A percentile compares a stretch with the other conserved stretches of the same genome.
Evolutionary conservation across 1,284 basidiomycete species (phyloP).

Genomic region (Malassezia psittaci): DNA sequence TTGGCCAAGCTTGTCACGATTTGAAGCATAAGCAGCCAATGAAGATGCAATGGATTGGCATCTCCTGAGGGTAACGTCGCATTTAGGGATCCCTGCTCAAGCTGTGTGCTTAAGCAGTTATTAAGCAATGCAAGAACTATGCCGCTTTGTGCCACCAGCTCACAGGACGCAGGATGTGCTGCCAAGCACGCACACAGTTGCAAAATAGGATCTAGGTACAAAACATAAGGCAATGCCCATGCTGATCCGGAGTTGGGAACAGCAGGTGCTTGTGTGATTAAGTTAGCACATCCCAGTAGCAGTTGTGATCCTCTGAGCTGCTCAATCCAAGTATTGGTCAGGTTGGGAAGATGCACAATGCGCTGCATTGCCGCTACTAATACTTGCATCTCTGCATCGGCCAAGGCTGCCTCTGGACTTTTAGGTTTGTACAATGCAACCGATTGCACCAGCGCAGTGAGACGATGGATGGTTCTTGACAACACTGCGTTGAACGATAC

Average conservation of each 20-base stretch:
- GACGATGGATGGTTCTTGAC: background rate
- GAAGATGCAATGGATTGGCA: conserved; percentile 64
- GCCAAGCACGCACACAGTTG: conserved; percentile 79
- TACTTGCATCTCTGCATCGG: conserved; percentile 16
- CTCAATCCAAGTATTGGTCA: conserved; percentile 2
- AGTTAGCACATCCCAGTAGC: background rate
- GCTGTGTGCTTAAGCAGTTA: conserved; percentile 64
- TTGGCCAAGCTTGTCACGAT: conserved; percentile 64
- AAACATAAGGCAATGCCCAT: conserved; percentile 1
- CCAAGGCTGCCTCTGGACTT: background rate
- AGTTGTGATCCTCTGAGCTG: conserved; percentile 4
- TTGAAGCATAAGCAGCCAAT: conserved; percentile 75
- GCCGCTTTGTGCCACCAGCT: conserved; percentile 72
- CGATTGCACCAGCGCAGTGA: background rate
- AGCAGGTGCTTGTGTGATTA: conserved; percentile 5
- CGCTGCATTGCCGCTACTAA: conserved; percentile 20
- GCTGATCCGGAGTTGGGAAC: background rate
- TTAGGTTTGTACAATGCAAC: background rate
- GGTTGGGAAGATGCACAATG: background rate
- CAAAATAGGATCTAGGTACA: conserved; percentile 54
- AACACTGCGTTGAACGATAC: background rate
- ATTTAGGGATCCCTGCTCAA: conserved; percentile 66
- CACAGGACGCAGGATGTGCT: conserved; percentile 63
- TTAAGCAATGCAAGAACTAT: conserved; percentile 70
- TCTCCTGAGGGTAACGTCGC: conserved; percentile 60